Conservation (phyloP, 2,329 filamentous ascomycete genomes). For the Rhinocladiella mackenziei region DNA sequence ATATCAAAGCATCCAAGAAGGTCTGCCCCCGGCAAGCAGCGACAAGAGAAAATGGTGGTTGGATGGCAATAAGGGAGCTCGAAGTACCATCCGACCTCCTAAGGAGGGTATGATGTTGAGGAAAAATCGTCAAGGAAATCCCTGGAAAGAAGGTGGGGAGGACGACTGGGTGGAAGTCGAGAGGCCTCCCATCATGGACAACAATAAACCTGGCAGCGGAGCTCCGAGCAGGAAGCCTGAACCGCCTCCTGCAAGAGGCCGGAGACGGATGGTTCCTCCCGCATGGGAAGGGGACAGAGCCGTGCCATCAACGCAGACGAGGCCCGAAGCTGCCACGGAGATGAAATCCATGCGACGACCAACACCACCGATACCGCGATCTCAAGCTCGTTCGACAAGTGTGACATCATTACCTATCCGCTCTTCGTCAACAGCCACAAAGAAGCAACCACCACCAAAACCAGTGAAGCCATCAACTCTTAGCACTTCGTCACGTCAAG, state of each 20-base stretch:
- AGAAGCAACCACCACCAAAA: conserved; percentile 52
- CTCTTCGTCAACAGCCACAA: conserved; percentile 34
- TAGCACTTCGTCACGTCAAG: conserved; percentile 26
- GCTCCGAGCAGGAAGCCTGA: conserved; percentile 31
- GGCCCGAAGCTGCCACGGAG: not conserved
- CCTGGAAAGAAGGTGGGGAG: conserved; percentile 63
- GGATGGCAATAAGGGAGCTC: conserved; percentile 63
- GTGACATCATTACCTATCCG: not conserved
- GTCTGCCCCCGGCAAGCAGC: conserved; percentile 61
- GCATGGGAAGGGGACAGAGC: conserved; percentile 22
- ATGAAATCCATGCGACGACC: conserved; percentile 4
- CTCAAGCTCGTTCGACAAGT: no score
- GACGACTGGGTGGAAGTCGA: conserved; percentile 70
- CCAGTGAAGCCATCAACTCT: conserved; percentile 58
- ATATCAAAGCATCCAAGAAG: conserved; percentile 78
- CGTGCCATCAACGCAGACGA: conserved; percentile 1
- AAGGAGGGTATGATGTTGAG: conserved; percentile 63
- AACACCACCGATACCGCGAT: conserved; percentile 15
- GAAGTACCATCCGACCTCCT: conserved; percentile 67
- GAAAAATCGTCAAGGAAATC: conserved; percentile 70
- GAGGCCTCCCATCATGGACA: conserved; percentile 14
- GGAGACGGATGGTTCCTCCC: conserved; percentile 19
- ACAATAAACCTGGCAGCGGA: conserved; percentile 23
- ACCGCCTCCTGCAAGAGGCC: conserved; percentile 23
- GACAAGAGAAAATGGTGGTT: conserved; percentile 64